A percentile compares a stretch with the other conserved stretches of the same genome.
Evolutionary conservation across 371 early-diverging fungal species (phyloP).

Genomic region (Batkoa obscura): DNA sequence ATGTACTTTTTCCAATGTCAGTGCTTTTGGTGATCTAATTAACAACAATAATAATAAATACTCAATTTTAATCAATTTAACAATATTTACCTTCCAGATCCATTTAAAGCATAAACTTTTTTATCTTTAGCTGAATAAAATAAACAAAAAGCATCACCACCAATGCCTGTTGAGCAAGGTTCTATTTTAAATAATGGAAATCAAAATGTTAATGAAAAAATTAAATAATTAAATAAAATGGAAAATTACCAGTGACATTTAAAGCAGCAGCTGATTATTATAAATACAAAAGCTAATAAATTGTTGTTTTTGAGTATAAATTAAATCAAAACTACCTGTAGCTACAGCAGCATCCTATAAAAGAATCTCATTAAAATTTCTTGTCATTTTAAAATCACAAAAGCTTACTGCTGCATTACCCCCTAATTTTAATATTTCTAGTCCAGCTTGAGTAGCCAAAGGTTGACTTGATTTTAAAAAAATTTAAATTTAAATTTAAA

Average conservation of each 20-base stretch:
- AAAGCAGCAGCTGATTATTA: slow-evolving; percentile 30
- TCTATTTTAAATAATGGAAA: slow-evolving; percentile 17
- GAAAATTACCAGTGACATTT: slow-evolving; percentile 28
- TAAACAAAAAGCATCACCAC: slow-evolving; percentile 81
- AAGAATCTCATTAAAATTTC: background rate
- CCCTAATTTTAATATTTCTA: slow-evolving; percentile 54
- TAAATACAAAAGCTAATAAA: background rate
- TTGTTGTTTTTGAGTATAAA: background rate
- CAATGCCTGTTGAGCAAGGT: slow-evolving; percentile 75
- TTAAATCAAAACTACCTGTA: slow-evolving; percentile 15
- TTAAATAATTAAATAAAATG: background rate
- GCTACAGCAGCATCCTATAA: slow-evolving; percentile 65
- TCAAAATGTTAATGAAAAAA: background rate
- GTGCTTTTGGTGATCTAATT: slow-evolving; percentile 31
- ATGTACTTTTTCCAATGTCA: slow-evolving; percentile 26
- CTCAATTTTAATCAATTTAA: too few species aligned
- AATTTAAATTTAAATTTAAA: background rate
- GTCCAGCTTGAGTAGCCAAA: slow-evolving; percentile 57
- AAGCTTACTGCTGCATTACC: slow-evolving; percentile 71
- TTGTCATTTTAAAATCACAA: background rate
- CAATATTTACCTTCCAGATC: slow-evolving; percentile 37
- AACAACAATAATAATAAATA: background rate
- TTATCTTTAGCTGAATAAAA: slow-evolving; percentile 43
- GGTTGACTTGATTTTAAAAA: slow-evolving; percentile 40
- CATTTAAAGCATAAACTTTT: slow-evolving; percentile 43